Base-by-base conservation (phyloP, 768 basidiomycete genomes). In the Leccinum longicurvipes region DNA sequence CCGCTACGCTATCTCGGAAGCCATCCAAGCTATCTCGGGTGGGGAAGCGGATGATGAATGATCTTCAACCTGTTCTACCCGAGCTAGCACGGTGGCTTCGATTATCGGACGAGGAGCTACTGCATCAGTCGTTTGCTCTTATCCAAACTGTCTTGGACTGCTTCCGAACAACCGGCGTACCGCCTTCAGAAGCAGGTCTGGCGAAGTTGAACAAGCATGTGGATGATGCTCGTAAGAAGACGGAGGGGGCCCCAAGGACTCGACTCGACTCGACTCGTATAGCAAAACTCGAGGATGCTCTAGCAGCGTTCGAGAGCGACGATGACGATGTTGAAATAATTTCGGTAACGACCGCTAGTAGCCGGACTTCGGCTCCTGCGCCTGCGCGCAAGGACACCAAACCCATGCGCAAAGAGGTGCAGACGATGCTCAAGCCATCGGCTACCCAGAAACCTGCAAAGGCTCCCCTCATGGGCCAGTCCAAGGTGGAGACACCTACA, bases 61-160 rank as follows among this genome's bases (percentile, higher is more conserved):
- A 85, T 57, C 77, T 98, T 55, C 86, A 93, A 67, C 81, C 78
- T 28, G 87, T 97, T 58, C 74, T 99, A 49, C 79, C 81, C 3
- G 89, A 93, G 64, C 77, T 96, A 48, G 78, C 86, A 17, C 80
- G 83, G 50, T 99, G 97, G 97, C 75, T 98, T 47, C 86, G 95
- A 24, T 78, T 98, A 32, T 98, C 94, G 12, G 93, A 98, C 71
- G 82, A 87, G 63, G 96, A 98, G 66, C 79, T 97, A 6, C 76
- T 98, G 3, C 87, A 94, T 70, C 92, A 95, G 63, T 88, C 93
- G 0, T 93, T 91, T 60, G 78, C 89, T 49, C 78, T 98, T 21
- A 75, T 98, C 23, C 85, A 90, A 64, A 82, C 84, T 12, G 78
- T 98, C 25, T 76, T 98, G 49, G 80, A 82, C 19, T 84, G 89